Evolutionary conservation across 2,329 filamentous ascomycete genomes (phyloP), one percentile per base, ranked within the genome.

Genomic region (Sclerotinia glacialis): DNA sequence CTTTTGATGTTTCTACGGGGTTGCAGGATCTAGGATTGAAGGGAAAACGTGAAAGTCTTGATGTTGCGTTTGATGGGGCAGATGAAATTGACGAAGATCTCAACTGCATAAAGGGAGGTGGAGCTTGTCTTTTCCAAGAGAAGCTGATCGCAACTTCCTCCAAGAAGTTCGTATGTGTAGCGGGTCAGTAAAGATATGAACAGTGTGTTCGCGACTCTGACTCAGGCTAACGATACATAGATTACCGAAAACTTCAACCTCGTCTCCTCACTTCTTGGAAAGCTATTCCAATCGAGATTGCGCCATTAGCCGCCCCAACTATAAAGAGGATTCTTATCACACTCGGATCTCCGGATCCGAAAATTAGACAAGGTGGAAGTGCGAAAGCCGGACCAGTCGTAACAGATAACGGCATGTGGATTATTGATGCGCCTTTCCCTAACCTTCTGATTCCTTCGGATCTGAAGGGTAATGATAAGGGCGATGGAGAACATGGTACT

Each of bases 31-130:
- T 77, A 34, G 75, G 74, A 11, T 66, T 76, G 49, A 78, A 74
- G 50, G 76, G 76, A 56, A 77, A 76, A 67, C 71, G 79, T 55
- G 75, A 79, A 67, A 79, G 88, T 76, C 84, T 99, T 37, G 94
- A 98, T 74, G 90, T 98, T 23, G 91, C 91, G 60, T 99, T 99
- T 77, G 95, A 99, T 76, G 95, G 95, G 64, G 95, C 95, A 5
- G 95, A 99, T 77, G 95, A 99, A 81, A 93, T 99, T 42, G 95
- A 99, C 77, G 88, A 92, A 56, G 91, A 96, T 63, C 80, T 99
- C 68, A 99, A 98, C 79, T 92, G 94, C 76, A 98, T 99, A 81
- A 98, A 98, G 82, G 95, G 95, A 65, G 95, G 95, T 60, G 95
- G 95, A 67, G 95, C 93, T n/a, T 99, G 95, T 79, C 80, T 98